Evolutionary conservation across 768 basidiomycete species (phyloP).

Genomic region (Leccinum longicurvipes): DNA sequence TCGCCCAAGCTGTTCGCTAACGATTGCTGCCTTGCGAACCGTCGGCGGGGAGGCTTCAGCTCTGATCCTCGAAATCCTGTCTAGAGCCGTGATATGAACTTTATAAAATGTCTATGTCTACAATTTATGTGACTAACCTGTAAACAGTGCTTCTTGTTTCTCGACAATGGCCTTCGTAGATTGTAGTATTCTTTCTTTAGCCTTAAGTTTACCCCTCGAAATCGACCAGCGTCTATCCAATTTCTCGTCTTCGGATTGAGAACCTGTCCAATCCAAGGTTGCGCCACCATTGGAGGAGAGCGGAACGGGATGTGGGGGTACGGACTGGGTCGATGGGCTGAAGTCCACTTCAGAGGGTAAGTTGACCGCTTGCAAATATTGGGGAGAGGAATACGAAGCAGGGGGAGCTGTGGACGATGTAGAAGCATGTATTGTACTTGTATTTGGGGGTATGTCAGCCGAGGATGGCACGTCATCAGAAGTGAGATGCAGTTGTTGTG

Average conservation of each 20-base stretch:
- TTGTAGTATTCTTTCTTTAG: constrained; percentile 45
- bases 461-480: constrained; percentile 23
- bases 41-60: constrained; percentile 50
- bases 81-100: constrained; percentile 34
- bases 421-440: constrained; percentile 29
- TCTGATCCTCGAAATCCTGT: constrained; percentile 55
- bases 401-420: constrained; percentile 27
- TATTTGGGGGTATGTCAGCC: constrained; percentile 25
- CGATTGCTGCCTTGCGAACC: constrained; percentile 60
- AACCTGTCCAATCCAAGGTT: constrained; percentile 74
- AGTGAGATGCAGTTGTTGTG: constrained; percentile 19
- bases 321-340: constrained; percentile 55
- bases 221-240: constrained; percentile 64
- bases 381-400: constrained; percentile 17
- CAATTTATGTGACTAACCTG: constrained; percentile 39
- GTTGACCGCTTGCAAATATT: constrained; percentile 15
- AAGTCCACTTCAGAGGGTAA: constrained; percentile 58
- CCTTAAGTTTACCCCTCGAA: constrained; percentile 49
- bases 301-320: constrained; percentile 60
- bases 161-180: constrained; percentile 46
- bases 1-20: constrained; percentile 60
- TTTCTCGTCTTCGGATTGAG: constrained; percentile 50
- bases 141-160: constrained; percentile 57
- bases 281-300: constrained; percentile 64
- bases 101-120: not conserved